Evolutionary conservation across 371 early-diverging fungal species (phyloP).

Genomic region (Dichotomocladium elegans): DNA sequence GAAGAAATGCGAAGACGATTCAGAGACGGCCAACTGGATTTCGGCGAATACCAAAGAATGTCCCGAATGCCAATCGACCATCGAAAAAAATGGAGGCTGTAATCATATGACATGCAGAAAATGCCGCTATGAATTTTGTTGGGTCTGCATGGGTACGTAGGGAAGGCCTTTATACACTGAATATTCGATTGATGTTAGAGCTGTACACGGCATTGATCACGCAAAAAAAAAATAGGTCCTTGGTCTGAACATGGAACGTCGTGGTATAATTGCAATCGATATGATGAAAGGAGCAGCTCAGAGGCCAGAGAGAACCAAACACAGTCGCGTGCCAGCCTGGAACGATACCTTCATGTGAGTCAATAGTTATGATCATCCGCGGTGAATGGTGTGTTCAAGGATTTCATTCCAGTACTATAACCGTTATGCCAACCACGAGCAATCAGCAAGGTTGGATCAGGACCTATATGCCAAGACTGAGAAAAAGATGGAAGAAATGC

Average conservation of each 20-base stretch:
- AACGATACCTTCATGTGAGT: slow-evolving; percentile 86
- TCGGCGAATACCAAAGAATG: slow-evolving; percentile 93
- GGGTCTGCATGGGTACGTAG: slow-evolving; percentile 71
- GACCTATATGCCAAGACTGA: slow-evolving; percentile 80
- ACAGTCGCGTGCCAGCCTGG: slow-evolving; percentile 73
- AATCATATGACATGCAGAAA: slow-evolving; percentile 88
- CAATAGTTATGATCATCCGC: not conserved
- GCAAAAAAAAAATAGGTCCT: slow-evolving; percentile 50
- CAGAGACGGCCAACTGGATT: slow-evolving; percentile 94
- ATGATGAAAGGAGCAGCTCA: slow-evolving; percentile 67
- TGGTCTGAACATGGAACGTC: slow-evolving; percentile 87
- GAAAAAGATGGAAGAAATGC: slow-evolving; percentile 90
- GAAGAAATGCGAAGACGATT: slow-evolving; percentile 92
- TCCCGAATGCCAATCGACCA: slow-evolving; percentile 81
- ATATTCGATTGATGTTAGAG: no score
- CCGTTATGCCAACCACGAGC: slow-evolving; percentile 92
- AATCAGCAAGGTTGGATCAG: slow-evolving; percentile 81
- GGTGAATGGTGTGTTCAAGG: not conserved
- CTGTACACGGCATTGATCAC: no score
- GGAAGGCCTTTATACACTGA: not conserved
- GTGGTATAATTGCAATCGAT: slow-evolving; percentile 85
- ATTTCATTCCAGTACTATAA: slow-evolving; percentile 76
- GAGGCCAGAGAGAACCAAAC: slow-evolving; percentile 75
- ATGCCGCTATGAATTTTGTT: slow-evolving; percentile 80
- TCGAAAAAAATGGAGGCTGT: slow-evolving; percentile 95